Base-by-base conservation (phyloP, 805 yeast species). In the Kregervanrija pseudodelftensis region DNA sequence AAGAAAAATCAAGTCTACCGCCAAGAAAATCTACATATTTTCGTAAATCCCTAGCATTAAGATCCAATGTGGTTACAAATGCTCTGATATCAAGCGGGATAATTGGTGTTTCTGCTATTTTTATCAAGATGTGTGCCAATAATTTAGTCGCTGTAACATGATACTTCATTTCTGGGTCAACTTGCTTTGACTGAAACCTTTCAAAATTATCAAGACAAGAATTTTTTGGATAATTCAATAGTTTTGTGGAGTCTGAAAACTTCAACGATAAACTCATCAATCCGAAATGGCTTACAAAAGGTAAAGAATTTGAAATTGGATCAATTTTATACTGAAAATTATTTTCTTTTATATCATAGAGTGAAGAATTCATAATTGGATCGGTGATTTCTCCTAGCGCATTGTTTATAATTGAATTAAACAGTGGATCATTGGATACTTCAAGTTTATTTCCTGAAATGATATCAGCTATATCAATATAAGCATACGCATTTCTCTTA, bases 401-500 rank as follows among this genome's bases (percentile, higher is more conserved):
- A 36, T 68, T 66, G 34, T 63, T 61, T 37, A 83, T 67, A 12
- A 77, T 61, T 3, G 65, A 63, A 39, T 73, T 76, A 39, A 88
- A 61, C 13, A 82, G 55, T 1, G 96, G 95, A 61, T 85, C 80
- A 0, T 62, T 56, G 8, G 57, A 39, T 4, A 85, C 68, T 37
- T 73, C 69, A 33, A 90, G 58, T 0, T 68, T 59, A 38, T 74
- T 72, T 2, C 83, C 60, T 2, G 79, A 65, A 14, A 82, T 73
- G 1, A 78, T 74, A 60, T 81, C 88, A 47, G 81, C 76, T 32
- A 90, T 67, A 56, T 90, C 95, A 46, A 90, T 72, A 52, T 85
- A 83, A 0, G 86, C 71, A 54, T 76, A 80, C 0, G 84, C 82
- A 50, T 82, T 82, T 39, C 76, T 71, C 43, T 70, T 66, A 28